These are phyloP conservation scores for Rhynchospora breviuscula DNA, from an alignment of 176 grass and related monocot species.

Conservation along the genomic window DNA sequence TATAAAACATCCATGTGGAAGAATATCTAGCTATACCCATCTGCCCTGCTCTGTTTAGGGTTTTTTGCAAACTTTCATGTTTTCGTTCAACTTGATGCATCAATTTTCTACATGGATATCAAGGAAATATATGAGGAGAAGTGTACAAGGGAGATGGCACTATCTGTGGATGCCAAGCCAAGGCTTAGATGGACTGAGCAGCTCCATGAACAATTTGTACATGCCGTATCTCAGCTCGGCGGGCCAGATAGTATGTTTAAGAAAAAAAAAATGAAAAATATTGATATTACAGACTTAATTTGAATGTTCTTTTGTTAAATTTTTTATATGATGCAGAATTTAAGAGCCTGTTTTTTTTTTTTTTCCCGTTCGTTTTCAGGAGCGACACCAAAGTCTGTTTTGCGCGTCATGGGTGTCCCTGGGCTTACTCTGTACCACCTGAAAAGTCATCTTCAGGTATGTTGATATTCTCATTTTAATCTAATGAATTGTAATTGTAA, in stretches of 20 bases:
- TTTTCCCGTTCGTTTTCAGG: conserved; percentile 43
- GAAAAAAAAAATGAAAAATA: not conserved
- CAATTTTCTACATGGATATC: conserved; percentile 16
- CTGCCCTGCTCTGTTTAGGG: not conserved
- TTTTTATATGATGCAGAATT: not conserved
- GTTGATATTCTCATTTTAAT: not conserved
- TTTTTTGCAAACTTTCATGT: conserved; percentile 4
- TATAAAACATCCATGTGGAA: conserved; percentile 22
- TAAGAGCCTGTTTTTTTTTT: not conserved
- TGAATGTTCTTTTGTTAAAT: not conserved
- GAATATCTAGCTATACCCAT: conserved; percentile 10
- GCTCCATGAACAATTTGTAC: conserved; percentile 62
- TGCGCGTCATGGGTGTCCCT: conserved; percentile 60
- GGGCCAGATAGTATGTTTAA: conserved; percentile 57
- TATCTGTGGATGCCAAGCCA: conserved; percentile 32
- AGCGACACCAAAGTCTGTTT: conserved; percentile 76
- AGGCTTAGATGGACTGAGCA: conserved; percentile 73
- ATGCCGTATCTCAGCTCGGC: conserved; percentile 61
- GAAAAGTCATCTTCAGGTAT: conserved; percentile 94
- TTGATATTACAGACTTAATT: not conserved
- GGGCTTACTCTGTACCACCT: conserved; percentile 82
- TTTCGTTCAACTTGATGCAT: conserved; percentile 19
- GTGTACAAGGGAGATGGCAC: not conserved
- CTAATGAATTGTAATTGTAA: not conserved
- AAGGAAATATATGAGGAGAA: conserved; percentile 14